phyloP scores from a whole-genome alignment of 495 filamentous ascomycete species.

The Neurospora sp. region DNA sequence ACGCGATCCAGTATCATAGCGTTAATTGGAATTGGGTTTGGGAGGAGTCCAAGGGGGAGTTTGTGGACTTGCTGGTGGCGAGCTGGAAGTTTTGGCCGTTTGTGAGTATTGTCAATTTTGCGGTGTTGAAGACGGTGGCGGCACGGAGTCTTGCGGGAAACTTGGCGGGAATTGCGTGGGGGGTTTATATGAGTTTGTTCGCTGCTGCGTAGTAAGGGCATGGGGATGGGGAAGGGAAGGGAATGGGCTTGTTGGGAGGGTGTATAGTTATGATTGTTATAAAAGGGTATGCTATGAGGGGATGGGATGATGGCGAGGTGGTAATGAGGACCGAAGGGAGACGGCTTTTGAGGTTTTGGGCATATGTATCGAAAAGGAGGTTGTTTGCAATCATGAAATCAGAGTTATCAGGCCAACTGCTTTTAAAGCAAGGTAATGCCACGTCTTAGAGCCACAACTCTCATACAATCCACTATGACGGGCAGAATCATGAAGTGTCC shows the following conservation, averaged over 20 bases:
- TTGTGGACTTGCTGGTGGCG: conserved; percentile 59
- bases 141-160: conserved; percentile 66
- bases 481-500: neutral
- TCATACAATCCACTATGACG: neutral
- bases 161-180: conserved; percentile 77
- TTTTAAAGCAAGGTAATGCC: neutral
- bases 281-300: neutral
- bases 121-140: conserved; percentile 63
- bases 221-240: neutral
- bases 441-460: neutral
- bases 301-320: neutral
- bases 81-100: conserved; percentile 76
- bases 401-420: neutral
- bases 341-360: neutral
- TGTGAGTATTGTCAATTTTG: conserved; percentile 72
- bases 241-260: neutral
- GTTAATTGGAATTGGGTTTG: conserved; percentile 27
- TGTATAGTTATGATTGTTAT: neutral
- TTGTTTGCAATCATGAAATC: neutral
- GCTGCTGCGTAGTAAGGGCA: conserved; percentile 25
- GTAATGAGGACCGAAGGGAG: neutral
- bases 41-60: conserved; percentile 41
- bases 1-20: conserved; percentile 19
- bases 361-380: neutral
- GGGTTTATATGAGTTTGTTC: conserved; percentile 71